Base-by-base conservation (phyloP, 306 rosid genomes). In the Prosopis cineraria region DNA sequence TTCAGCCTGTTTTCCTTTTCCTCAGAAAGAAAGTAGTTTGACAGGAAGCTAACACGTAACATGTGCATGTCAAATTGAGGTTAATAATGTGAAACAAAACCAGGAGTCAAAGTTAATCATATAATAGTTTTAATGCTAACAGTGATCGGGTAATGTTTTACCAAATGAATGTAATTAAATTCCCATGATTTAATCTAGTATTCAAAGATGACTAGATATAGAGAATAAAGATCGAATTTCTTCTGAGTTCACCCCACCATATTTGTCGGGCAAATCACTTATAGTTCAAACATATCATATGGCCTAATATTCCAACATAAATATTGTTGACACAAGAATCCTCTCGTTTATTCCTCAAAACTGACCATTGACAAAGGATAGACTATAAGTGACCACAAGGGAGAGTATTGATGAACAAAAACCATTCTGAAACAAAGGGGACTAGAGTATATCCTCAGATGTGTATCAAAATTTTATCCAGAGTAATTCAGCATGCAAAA, bases 231-330 rank as follows among this genome's bases (percentile, higher is more conserved):
- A 50, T 64, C 45, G 65, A 72, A 72, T 45, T 44, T n/a, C 70
- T 47, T 20, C 22, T 65, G 72, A 45, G 31, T 20, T 44, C 72
- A 78, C 39, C 30, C 67, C 22, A 55, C 9, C 53, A 40, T 33
- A 63, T 70, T 72, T 29, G 36, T 64, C 64, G 75, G 56, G 44
- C 13, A 77, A 52, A 59, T 77, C 58, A 65, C 66, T 43, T 17
- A 50, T 14, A 68, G 76, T 27, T 82, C 72, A 78, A 19, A 65
- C 44, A 44, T 24, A 65, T 59, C 76, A 65, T 29, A 25, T 74
- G 79, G 48, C 48, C 43, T 72, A 66, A 72, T 79, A 77, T 65
- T 82, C 79, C 79, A 56, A 52, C 44, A 13, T 67, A 72, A 55
- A 73, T 64, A 43, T 66, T 33, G 76, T 36, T 59, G 45, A 56